Evolutionary conservation across 768 basidiomycete species (phyloP).

Genomic region (Coprinopsis cinerea): DNA sequence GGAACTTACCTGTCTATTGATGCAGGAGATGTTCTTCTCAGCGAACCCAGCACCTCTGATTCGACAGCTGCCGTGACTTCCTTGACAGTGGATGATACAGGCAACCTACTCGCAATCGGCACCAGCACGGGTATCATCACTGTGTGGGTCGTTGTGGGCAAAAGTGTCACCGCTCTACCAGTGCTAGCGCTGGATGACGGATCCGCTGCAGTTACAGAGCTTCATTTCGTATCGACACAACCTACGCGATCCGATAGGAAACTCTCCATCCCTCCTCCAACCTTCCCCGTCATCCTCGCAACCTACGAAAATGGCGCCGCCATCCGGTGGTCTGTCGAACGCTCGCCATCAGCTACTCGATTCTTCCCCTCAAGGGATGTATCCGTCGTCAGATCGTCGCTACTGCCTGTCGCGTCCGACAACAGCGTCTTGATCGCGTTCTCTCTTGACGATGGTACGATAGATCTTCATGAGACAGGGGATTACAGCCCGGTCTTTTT

Average conservation of each 20-base stretch:
- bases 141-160: constrained; percentile 51
- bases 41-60: constrained; percentile 42
- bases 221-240: constrained; percentile 38
- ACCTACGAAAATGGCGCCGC: constrained; percentile 57
- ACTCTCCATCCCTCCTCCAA: constrained; percentile 13
- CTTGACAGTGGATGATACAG: constrained; percentile 56
- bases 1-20: constrained; percentile 42
- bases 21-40: constrained; percentile 45
- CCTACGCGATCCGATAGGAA: constrained; percentile 19
- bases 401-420: constrained; percentile 44
- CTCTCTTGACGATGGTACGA: constrained; percentile 55
- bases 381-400: constrained; percentile 40
- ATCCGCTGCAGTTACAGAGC: constrained; percentile 45
- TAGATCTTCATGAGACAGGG: constrained; percentile 55
- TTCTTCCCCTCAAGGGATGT: constrained; percentile 39
- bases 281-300: constrained; percentile 35
- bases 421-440: constrained; percentile 50
- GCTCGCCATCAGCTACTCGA: constrained; percentile 26
- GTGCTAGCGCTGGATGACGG: constrained; percentile 37
- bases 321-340: constrained; percentile 46
- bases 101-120: constrained; percentile 64
- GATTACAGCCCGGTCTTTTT: constrained; percentile 36
- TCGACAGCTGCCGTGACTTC: constrained; percentile 48
- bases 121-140: constrained; percentile 61
- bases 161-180: constrained; percentile 29